A percentile compares a stretch with the other conserved stretches of the same genome.
These are phyloP conservation scores for Bacterosira constricta DNA, from an alignment of 108 stramenopile genomes.

Conservation along the genomic window DNA sequence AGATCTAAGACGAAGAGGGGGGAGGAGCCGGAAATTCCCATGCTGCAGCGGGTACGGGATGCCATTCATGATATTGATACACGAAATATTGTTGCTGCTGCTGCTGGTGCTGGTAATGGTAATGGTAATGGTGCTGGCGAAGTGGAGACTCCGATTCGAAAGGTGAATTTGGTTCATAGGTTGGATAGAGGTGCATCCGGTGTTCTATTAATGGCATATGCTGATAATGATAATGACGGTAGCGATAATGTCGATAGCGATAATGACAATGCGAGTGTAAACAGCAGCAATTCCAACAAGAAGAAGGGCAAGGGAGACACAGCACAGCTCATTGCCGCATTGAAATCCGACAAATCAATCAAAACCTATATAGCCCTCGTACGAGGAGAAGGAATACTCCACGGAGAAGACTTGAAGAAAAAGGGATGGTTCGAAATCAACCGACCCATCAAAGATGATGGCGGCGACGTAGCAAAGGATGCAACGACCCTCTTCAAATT, in stretches of 20 bases:
- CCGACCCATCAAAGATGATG: constrained; percentile 80
- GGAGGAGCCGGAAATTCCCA: constrained; percentile 50
- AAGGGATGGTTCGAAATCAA: constrained; percentile 77
- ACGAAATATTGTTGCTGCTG: too few relatives aligned
- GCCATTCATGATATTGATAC: constrained; percentile 46
- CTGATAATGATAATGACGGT: constrained; percentile 47
- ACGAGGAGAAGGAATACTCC: constrained; percentile 77
- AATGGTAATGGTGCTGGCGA: background rate
- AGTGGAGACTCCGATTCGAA: constrained; percentile 60
- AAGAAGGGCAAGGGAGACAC: constrained; percentile 30
- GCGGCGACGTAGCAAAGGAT: constrained; percentile 58
- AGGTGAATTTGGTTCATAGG: constrained; percentile 83
- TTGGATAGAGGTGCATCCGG: constrained; percentile 83
- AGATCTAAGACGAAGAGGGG: constrained; percentile 42
- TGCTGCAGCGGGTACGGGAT: constrained; percentile 59
- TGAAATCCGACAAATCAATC: constrained; percentile 48
- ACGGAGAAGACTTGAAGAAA: constrained; percentile 62
- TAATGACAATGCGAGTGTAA: constrained; percentile 9
- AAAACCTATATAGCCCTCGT: constrained; percentile 89
- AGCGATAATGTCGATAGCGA: background rate
- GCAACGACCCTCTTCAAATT: constrained; percentile 45
- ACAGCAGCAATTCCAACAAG: background rate
- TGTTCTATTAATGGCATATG: constrained; percentile 63
- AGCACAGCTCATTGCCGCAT: constrained; percentile 53
- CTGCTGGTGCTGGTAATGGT: background rate